Evolutionary conservation across 164 flowering plant genomes (phyloP).

Genomic region (Cinnamomum micranthum): DNA sequence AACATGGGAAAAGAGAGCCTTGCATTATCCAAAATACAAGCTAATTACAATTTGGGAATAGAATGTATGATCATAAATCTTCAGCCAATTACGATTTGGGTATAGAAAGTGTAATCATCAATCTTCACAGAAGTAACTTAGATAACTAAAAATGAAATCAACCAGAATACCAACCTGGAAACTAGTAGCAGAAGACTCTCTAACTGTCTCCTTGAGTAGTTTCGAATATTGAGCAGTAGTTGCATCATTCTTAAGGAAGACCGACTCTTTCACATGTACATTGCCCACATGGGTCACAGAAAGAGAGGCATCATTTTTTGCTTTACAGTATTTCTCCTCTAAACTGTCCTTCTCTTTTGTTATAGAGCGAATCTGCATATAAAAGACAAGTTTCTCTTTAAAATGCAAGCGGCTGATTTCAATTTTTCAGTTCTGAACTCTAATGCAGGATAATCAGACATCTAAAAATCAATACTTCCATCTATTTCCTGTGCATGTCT

Average conservation of each 20-base stretch:
- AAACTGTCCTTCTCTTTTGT: conserved; percentile 37
- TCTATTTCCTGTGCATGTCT: too few species aligned
- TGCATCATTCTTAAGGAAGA: conserved; percentile 15
- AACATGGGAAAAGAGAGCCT: too few species aligned
- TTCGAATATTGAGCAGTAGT: conserved; percentile 17
- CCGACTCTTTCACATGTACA: conserved; percentile 12
- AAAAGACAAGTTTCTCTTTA: neutral
- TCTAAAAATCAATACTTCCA: neutral
- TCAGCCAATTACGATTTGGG: too few species aligned
- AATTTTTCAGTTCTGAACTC: neutral
- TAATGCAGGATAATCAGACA: neutral
- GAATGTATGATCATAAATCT: neutral
- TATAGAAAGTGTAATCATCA: neutral
- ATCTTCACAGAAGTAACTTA: neutral
- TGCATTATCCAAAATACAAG: neutral
- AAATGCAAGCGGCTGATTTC: neutral
- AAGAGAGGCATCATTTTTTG: conserved; percentile 14
- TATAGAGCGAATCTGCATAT: conserved; percentile 53
- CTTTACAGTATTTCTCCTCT: conserved; percentile 17
- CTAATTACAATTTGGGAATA: neutral
- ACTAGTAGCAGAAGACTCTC: conserved; percentile 19
- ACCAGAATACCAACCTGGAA: conserved; percentile 31
- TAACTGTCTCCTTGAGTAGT: conserved; percentile 23
- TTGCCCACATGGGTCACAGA: conserved; percentile 8
- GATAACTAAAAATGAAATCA: neutral